phyloP scores from a whole-genome alignment of 768 basidiomycete species.

The Lentinula lateritia region DNA sequence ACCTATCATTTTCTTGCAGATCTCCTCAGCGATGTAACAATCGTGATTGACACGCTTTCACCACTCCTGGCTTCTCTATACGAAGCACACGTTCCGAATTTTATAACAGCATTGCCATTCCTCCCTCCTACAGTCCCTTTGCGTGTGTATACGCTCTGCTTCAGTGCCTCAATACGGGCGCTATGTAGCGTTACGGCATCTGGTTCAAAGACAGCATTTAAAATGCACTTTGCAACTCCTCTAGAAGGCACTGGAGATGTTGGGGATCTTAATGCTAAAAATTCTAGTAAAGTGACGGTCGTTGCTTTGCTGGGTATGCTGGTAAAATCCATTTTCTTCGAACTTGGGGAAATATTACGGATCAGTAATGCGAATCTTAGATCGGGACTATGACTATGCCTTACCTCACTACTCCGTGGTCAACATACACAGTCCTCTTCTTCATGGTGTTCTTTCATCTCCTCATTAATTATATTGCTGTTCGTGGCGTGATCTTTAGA shows the following conservation, averaged over 20 bases:
- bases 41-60: conserved; percentile 55
- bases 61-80: conserved; percentile 26
- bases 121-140: conserved; percentile 28
- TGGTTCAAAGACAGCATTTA: conserved; percentile 66
- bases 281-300: conserved; percentile 67
- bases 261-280: conserved; percentile 69
- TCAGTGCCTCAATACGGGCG: conserved; percentile 53
- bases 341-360: background rate
- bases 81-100: background rate
- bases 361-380: conserved; percentile 23
- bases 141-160: conserved; percentile 45
- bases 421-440: conserved; percentile 48
- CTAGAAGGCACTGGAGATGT: conserved; percentile 49
- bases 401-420: conserved; percentile 38
- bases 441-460: conserved; percentile 51
- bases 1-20: conserved; percentile 65
- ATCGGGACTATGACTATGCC: conserved; percentile 54
- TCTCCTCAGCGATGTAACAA: conserved; percentile 55
- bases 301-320: conserved; percentile 63
- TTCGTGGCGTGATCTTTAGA: conserved; percentile 51
- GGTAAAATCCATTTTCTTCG: conserved; percentile 30
- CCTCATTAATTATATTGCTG: conserved; percentile 52
- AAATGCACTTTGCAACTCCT: conserved; percentile 59
- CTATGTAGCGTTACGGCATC: conserved; percentile 61
- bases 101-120: conserved; percentile 17